Evolutionary conservation across 257 asterid species (phyloP).

Genomic region (Paulownia fortunei): DNA sequence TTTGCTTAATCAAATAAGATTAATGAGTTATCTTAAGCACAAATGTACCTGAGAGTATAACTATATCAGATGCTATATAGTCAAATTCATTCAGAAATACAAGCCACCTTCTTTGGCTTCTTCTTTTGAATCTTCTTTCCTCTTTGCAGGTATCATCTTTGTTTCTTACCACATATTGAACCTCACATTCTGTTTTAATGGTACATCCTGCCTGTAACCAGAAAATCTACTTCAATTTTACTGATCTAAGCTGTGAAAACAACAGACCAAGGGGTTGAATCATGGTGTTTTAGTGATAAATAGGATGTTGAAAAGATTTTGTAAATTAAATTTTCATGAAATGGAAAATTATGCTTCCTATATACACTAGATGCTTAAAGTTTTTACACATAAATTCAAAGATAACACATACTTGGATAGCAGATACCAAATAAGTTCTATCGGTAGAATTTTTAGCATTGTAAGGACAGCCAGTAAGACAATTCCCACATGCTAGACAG

Average conservation of each 20-base stretch:
- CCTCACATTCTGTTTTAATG: conserved; percentile 59
- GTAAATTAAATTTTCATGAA: not conserved
- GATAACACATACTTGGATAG: conserved; percentile 46
- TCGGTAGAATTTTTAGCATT: conserved; percentile 60
- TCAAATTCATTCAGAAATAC: conserved; percentile 54
- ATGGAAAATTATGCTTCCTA: not conserved
- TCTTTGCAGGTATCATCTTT: conserved; percentile 17
- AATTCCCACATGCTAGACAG: conserved; percentile 70
- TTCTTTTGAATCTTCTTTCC: not conserved
- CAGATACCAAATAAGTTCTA: conserved; percentile 53
- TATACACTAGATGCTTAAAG: not conserved
- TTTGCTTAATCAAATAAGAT: not conserved
- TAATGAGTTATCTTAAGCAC: no score
- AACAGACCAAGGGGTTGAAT: not conserved
- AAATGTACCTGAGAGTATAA: conserved; percentile 56
- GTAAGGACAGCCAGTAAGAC: conserved; percentile 68
- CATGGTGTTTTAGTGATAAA: not conserved
- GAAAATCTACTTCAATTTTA: not conserved
- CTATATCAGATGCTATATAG: conserved; percentile 47
- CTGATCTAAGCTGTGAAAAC: not conserved
- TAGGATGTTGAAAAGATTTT: not conserved
- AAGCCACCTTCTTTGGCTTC: conserved; percentile 47
- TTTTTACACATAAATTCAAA: not conserved
- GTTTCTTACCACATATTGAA: conserved; percentile 49
- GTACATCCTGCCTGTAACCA: conserved; percentile 56